Percentiles rank a stretch among this genome's conserved stretches.
Conservation (phyloP, 495 filamentous ascomycete species). For the Pyronema omphalodes region DNA sequence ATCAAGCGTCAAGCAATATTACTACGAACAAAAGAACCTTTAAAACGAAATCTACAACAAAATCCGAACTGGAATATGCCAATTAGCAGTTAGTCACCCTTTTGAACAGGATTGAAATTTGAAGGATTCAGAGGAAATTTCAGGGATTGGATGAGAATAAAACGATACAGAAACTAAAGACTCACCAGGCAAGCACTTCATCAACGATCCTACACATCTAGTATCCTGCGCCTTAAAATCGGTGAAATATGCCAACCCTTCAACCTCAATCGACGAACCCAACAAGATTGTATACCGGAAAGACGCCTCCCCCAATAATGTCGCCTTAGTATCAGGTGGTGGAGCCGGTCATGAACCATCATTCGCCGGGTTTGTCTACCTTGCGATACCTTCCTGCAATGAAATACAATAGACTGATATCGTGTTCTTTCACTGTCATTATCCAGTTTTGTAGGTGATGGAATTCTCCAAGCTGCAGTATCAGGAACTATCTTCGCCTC, state of each 20-base stretch:
- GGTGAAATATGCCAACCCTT: slow-evolving; percentile 69
- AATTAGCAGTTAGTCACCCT: neutral
- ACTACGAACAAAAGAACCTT: too few relatives aligned
- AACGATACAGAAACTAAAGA: slow-evolving; percentile 1
- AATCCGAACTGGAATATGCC: too few relatives aligned
- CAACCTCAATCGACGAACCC: slow-evolving; percentile 52
- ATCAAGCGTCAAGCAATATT: too few relatives aligned
- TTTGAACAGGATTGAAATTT: neutral
- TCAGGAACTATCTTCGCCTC: slow-evolving; percentile 88
- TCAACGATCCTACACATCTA: slow-evolving; percentile 65
- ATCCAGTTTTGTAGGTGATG: slow-evolving; percentile 37
- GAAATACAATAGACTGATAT: neutral
- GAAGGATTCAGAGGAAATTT: neutral
- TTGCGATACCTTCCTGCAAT: neutral
- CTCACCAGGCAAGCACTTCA: slow-evolving; percentile 61
- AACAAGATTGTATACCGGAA: slow-evolving; percentile 44
- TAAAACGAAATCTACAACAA: too few relatives aligned
- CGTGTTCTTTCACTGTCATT: neutral
- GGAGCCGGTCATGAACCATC: slow-evolving; percentile 87
- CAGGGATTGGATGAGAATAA: too few relatives aligned
- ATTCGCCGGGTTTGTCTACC: slow-evolving; percentile 47
- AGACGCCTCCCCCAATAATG: slow-evolving; percentile 28
- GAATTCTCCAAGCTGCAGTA: slow-evolving; percentile 69
- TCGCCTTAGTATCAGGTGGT: slow-evolving; percentile 75
- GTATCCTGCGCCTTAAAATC: slow-evolving; percentile 62